Evolutionary conservation across 106 monocot species (phyloP).

Genomic region (Alisma plantagoaquatica): DNA sequence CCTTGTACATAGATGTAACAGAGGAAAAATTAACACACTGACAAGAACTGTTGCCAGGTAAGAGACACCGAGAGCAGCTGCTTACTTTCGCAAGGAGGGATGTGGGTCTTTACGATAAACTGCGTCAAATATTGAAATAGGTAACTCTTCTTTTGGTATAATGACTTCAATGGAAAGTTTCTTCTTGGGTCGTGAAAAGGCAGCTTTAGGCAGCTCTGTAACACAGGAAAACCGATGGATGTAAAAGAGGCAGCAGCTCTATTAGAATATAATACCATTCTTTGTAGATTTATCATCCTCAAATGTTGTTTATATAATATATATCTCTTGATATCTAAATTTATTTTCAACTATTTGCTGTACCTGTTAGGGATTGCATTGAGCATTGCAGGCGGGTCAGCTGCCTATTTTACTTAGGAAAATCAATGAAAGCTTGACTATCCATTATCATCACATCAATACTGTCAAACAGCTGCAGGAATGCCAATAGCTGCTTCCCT

Average conservation of each 20-base stretch:
- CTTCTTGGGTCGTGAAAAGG: not conserved
- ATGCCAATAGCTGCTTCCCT: no score
- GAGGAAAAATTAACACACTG: slow-evolving; percentile 4
- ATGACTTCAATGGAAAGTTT: not conserved
- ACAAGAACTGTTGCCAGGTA: slow-evolving; percentile 3
- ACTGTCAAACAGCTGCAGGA: no score
- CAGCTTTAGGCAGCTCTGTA: not conserved
- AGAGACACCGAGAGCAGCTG: not conserved
- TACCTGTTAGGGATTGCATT: no score
- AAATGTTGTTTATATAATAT: no score
- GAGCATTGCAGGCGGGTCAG: no score
- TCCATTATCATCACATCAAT: no score
- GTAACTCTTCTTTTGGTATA: not conserved
- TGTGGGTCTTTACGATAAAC: not conserved
- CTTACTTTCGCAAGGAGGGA: not conserved
- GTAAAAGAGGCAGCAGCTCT: not conserved
- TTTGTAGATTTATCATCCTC: not conserved
- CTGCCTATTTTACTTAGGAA: no score
- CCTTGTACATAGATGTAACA: slow-evolving; percentile 13
- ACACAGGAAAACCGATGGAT: not conserved
- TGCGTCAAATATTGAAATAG: not conserved
- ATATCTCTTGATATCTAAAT: no score
- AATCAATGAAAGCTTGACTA: no score
- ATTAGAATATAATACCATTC: slow-evolving; percentile 5
- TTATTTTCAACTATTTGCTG: no score